Evolutionary conservation across 805 yeast species (phyloP).

Genomic region (Starmerella khaoyaiensis): DNA sequence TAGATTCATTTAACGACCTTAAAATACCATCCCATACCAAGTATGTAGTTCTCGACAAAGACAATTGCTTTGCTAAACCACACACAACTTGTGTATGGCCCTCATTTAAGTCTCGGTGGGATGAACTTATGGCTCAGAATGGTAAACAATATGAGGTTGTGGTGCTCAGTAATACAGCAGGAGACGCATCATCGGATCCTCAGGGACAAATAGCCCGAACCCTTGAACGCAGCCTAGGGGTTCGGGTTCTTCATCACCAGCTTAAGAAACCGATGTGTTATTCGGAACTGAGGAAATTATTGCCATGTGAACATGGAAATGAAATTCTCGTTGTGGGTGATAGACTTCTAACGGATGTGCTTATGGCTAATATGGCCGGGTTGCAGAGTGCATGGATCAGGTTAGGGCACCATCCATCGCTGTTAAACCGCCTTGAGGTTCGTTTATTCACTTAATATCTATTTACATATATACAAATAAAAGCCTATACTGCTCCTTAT

Average conservation of each 20-base stretch:
- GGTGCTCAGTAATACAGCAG: constrained; percentile 88
- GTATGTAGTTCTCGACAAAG: constrained; percentile 83
- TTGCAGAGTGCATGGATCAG: constrained; percentile 71
- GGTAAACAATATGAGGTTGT: constrained; percentile 43
- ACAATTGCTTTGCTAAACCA: constrained; percentile 84
- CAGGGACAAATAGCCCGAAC: constrained; percentile 45
- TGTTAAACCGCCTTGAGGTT: constrained; percentile 17
- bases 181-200: constrained; percentile 58
- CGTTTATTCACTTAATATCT: too few species aligned
- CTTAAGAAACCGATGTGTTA: constrained; percentile 33
- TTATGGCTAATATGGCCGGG: constrained; percentile 93
- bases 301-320: constrained; percentile 34
- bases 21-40: constrained; percentile 32
- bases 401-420: constrained; percentile 48
- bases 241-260: constrained; percentile 27
- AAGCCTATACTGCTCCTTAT: not conserved
- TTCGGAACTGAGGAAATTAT: constrained; percentile 50
- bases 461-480: constrained; percentile 1
- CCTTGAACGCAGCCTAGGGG: constrained; percentile 43
- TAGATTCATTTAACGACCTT: constrained; percentile 15
- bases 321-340: constrained; percentile 86
- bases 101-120: constrained; percentile 47
- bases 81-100: constrained; percentile 73
- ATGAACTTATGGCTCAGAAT: constrained; percentile 25
- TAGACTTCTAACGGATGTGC: constrained; percentile 74